Evolutionary conservation across 306 rosid species (phyloP), one percentile per base, ranked within the genome.

Genomic region (Dicorynia guianensis): DNA sequence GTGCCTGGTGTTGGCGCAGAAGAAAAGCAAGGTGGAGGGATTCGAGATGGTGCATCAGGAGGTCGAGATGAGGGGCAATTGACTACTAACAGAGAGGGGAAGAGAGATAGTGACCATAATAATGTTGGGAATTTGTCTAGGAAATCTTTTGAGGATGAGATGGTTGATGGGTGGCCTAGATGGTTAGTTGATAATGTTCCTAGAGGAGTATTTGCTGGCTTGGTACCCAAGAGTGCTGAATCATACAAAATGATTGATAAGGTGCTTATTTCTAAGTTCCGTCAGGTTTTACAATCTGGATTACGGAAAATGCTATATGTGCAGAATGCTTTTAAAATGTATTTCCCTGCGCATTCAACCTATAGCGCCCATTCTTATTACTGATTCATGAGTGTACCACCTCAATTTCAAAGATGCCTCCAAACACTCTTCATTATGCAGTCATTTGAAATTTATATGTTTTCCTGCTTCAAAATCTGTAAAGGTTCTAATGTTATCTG

Each of bases 191-290:
- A 79, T 53, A 89, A 89, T 74, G 73, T 89, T 56, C 87, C 91
- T 10, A 69, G 40, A 34, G 67, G 81, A 13, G 83, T 82, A 14
- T 81, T 95, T 76, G 76, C 81, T 64, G 87, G 85, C 33, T 72
- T 95, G 85, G 85, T 90, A 65, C 96, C 95, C 15, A 92, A 46
- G 81, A 90, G 92, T 76, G 96, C 93, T 36, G 98, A 92, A 34
- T 87, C 96, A 10, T 92, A 80, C 80, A 87, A 72, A 71, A 92
- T 87, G 88, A 83, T 94, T 61, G 93, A 60, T 59, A 95, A 94
- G 95, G 98, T 86, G 34, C n/a, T 44, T 40, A 53, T 67, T 66
- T 75, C 18, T 57, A 1, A 13, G 35, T 34, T 67, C 40, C 67
- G 4, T 69, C 13, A 20, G 1, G 20, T 72, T 38, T 59, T 61